These are phyloP conservation scores for Erythrophleum ivorense DNA, from an alignment of 331 rosid species.

Conservation along the genomic window DNA sequence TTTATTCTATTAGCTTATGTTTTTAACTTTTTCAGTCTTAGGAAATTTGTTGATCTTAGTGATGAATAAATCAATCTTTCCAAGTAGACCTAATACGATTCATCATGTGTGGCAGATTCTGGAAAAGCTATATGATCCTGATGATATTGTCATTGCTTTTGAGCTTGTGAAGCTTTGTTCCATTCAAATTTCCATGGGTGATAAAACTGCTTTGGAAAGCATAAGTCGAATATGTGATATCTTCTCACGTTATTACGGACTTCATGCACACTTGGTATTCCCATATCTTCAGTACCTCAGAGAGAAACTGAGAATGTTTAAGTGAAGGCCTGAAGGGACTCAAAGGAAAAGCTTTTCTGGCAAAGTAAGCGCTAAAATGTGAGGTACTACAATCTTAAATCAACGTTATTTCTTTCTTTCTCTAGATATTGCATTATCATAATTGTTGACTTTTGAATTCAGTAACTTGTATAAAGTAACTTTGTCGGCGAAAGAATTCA, in stretches of 20 bases:
- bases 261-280: slow-evolving; percentile 62
- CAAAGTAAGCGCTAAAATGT: slow-evolving; percentile 26
- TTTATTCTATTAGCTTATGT: neutral
- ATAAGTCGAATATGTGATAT: slow-evolving; percentile 56
- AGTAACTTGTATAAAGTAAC: neutral
- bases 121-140: slow-evolving; percentile 70
- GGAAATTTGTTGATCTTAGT: slow-evolving; percentile 12
- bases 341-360: slow-evolving; percentile 34
- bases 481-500: neutral
- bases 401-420: neutral
- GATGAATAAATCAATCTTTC: slow-evolving; percentile 9
- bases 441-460: neutral
- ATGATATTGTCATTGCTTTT: slow-evolving; percentile 77
- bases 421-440: neutral
- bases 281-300: slow-evolving; percentile 59
- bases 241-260: slow-evolving; percentile 72
- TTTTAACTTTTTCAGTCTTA: neutral
- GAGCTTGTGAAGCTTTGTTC: slow-evolving; percentile 90
- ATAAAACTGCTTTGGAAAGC: slow-evolving; percentile 51
- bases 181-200: slow-evolving; percentile 68
- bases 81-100: slow-evolving; percentile 21
- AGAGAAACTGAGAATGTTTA: slow-evolving; percentile 45
- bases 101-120: slow-evolving; percentile 65
- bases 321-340: slow-evolving; percentile 21
- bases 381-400: slow-evolving; percentile 22